Evolutionary conservation across 2,329 filamentous ascomycete genomes (phyloP).

Genomic region (Colletotrichum australisinense): DNA sequence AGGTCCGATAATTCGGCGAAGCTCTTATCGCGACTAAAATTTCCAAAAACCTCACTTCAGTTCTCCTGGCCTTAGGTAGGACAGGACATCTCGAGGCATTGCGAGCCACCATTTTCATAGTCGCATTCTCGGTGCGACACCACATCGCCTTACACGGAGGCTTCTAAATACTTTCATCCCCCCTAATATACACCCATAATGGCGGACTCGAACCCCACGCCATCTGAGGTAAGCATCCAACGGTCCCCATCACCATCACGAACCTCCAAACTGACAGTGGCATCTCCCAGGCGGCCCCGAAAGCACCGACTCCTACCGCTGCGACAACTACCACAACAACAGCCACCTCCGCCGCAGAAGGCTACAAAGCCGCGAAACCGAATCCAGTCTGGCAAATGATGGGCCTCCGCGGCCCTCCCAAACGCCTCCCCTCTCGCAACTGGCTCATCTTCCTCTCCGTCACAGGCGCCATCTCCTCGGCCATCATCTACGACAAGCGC

Average conservation of each 20-base stretch:
- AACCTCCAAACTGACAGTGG: slow-evolving; percentile 6
- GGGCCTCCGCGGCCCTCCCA: slow-evolving; percentile 85
- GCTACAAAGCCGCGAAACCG: slow-evolving; percentile 58
- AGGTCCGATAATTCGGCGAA: slow-evolving; percentile 33
- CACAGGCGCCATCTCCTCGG: slow-evolving; percentile 80
- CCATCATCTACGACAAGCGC: slow-evolving; percentile 90
- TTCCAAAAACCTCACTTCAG: slow-evolving; percentile 27
- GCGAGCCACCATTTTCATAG: not conserved
- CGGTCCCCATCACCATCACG: not conserved
- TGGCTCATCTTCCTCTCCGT: slow-evolving; percentile 96
- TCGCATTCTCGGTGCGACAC: not conserved
- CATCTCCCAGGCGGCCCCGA: slow-evolving; percentile 15
- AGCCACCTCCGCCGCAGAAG: slow-evolving; percentile 39
- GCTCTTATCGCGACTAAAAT: slow-evolving; percentile 37
- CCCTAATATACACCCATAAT: slow-evolving; percentile 1
- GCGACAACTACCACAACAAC: slow-evolving; percentile 39
- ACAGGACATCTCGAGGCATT: slow-evolving; percentile 14
- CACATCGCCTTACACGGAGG: too few relatives aligned
- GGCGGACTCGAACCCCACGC: slow-evolving; percentile 40
- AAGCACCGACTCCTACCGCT: not conserved
- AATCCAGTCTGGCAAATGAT: slow-evolving; percentile 84
- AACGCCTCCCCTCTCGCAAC: slow-evolving; percentile 91
- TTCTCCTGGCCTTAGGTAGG: not conserved
- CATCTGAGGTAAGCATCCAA: slow-evolving; percentile 33
- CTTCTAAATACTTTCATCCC: not conserved